Conservation (phyloP, 805 yeast species). For the Zygotorulaspora chibaensis region DNA sequence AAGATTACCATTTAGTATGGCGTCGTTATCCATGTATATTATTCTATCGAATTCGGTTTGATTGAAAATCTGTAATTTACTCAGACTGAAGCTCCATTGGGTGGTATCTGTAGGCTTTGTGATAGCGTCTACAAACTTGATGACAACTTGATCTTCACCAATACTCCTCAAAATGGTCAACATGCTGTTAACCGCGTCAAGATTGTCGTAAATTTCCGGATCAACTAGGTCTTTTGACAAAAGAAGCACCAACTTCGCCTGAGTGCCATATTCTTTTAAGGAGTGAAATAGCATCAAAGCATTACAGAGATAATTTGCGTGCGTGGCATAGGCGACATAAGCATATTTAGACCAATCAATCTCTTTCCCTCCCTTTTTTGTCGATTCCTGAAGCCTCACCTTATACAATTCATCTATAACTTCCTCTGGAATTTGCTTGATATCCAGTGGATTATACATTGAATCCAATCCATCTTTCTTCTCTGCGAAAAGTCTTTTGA, state of each 20-base stretch:
- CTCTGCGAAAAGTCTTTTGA: slow-evolving; percentile 25
- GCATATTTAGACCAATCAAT: slow-evolving; percentile 47
- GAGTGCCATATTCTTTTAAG: slow-evolving; percentile 37
- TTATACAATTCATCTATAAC: slow-evolving; percentile 25
- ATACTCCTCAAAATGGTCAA: slow-evolving; percentile 6
- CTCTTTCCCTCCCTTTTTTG: slow-evolving; percentile 10
- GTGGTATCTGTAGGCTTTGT: slow-evolving; percentile 25
- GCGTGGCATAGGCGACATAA: slow-evolving; percentile 60
- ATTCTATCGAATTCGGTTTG: slow-evolving; percentile 48
- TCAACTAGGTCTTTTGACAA: slow-evolving; percentile 32
- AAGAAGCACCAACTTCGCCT: slow-evolving; percentile 47
- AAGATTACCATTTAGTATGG: slow-evolving; percentile 39
- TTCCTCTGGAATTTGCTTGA: slow-evolving; percentile 30
- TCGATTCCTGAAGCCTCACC: slow-evolving; percentile 6
- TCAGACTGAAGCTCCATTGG: slow-evolving; percentile 50
- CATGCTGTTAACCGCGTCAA: slow-evolving; percentile 9
- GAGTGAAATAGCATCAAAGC: slow-evolving; percentile 46
- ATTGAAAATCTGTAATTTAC: slow-evolving; percentile 52
- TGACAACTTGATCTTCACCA: slow-evolving; percentile 24
- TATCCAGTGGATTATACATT: slow-evolving; percentile 27
- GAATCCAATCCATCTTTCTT: slow-evolving; percentile 26
- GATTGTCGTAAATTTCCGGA: slow-evolving; percentile 17
- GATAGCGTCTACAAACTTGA: slow-evolving; percentile 25
- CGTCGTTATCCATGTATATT: slow-evolving; percentile 57
- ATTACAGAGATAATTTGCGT: slow-evolving; percentile 46